A percentile compares a stretch with the other conserved stretches of the same genome.
Evolutionary conservation across 2,329 filamentous ascomycete genomes (phyloP).

Genomic region (Xylaria hypoxylon): DNA sequence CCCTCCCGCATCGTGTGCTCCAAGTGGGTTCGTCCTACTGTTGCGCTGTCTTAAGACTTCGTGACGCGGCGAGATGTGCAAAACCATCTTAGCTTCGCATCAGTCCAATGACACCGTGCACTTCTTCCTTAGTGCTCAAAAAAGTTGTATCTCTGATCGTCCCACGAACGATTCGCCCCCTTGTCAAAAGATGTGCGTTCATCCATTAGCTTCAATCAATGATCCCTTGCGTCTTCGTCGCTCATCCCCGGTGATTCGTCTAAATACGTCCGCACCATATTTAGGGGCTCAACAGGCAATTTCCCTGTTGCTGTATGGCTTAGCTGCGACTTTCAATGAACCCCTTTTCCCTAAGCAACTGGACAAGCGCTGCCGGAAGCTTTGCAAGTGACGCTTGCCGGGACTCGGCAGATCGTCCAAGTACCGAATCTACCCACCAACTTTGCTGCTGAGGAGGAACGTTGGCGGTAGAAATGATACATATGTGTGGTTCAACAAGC

Average conservation of each 20-base stretch:
- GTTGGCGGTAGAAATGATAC: constrained; percentile 58
- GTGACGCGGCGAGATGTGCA: not conserved
- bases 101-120: not conserved
- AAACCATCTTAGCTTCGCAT: not conserved
- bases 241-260: constrained; percentile 23
- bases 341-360: constrained; percentile 26
- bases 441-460: constrained; percentile 58
- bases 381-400: constrained; percentile 19
- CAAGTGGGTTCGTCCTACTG: no score
- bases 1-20: no score
- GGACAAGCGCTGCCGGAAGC: constrained; percentile 32
- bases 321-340: constrained; percentile 1
- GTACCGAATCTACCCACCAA: constrained; percentile 53
- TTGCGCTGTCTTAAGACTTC: no score
- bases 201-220: constrained; percentile 38
- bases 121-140: constrained; percentile 4
- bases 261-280: constrained; percentile 29
- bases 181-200: constrained; percentile 15
- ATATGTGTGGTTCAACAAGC: constrained; percentile 67
- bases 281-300: constrained; percentile 21
- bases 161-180: not conserved
- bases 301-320: not conserved
- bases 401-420: constrained; percentile 16
- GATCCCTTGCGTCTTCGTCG: constrained; percentile 31
- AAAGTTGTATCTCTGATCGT: not conserved